Evolutionary conservation across 495 filamentous ascomycete species (phyloP).

Genomic region (Penicillium fimorum): DNA sequence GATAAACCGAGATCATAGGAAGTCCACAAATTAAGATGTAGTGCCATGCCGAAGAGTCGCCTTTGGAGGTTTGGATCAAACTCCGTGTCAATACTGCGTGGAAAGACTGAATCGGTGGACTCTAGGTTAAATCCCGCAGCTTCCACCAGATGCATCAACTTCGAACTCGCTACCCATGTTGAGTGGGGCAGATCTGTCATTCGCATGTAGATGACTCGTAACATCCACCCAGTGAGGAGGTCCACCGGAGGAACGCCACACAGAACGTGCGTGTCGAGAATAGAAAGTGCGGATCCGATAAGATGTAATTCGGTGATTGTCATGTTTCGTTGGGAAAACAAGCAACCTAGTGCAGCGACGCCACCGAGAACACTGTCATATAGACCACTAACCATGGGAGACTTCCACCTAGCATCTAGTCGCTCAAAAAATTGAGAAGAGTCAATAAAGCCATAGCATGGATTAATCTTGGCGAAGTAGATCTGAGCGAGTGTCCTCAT

Average conservation of each 20-base stretch:
- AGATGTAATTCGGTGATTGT: constrained; percentile 36
- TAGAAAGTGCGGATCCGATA: constrained; percentile 32
- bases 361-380: constrained; percentile 47
- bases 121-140: constrained; percentile 47
- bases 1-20: constrained; percentile 53
- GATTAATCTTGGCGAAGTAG: constrained; percentile 49
- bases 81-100: constrained; percentile 7
- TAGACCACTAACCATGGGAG: constrained; percentile 6
- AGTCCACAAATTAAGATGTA: constrained; percentile 46
- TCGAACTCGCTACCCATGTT: constrained; percentile 51
- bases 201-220: constrained; percentile 48
- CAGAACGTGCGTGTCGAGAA: constrained; percentile 33
- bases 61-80: constrained; percentile 35
- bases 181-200: constrained; percentile 46
- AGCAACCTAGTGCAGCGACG: constrained; percentile 42
- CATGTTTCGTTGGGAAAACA: constrained; percentile 36
- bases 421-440: constrained; percentile 26
- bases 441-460: constrained; percentile 51
- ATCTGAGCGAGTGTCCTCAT: constrained; percentile 37
- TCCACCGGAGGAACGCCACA: constrained; percentile 27
- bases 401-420: constrained; percentile 35
- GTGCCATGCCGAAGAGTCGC: constrained; percentile 42
- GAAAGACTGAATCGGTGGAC: constrained; percentile 18
- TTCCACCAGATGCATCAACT: constrained; percentile 52
- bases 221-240: constrained; percentile 44